These are phyloP conservation scores for Pseudoneurospora amorphoporcata DNA, from an alignment of 495 filamentous ascomycete genomes.

Conservation along the genomic window DNA sequence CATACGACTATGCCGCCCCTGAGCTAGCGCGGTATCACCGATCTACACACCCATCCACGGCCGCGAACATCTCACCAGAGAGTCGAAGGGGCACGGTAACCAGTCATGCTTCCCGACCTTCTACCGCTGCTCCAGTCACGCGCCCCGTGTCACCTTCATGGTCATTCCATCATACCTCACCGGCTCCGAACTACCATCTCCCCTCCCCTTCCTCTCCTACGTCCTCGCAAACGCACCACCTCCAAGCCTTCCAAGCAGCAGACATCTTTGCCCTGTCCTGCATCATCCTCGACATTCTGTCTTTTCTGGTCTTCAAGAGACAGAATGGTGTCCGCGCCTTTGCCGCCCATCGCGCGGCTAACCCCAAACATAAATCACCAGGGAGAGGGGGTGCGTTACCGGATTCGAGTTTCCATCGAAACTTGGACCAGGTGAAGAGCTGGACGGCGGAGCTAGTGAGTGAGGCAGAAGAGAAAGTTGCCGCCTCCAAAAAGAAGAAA, in stretches of 20 bases:
- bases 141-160: not conserved
- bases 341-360: constrained; percentile 54
- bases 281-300: constrained; percentile 59
- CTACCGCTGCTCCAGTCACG: constrained; percentile 19
- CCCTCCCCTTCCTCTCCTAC: not conserved
- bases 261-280: constrained; percentile 76
- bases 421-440: constrained; percentile 60
- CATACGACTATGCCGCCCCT: constrained; percentile 80
- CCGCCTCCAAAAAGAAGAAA: constrained; percentile 53
- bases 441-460: constrained; percentile 66
- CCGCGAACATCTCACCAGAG: not conserved
- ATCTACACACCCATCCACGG: not conserved
- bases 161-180: not conserved
- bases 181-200: not conserved
- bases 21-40: constrained; percentile 34
- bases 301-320: constrained; percentile 62
- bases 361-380: constrained; percentile 46
- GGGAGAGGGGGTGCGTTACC: constrained; percentile 59
- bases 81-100: not conserved
- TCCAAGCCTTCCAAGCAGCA: constrained; percentile 34
- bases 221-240: constrained; percentile 19
- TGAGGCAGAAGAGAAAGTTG: constrained; percentile 23
- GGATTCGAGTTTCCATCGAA: constrained; percentile 77
- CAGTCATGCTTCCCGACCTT: constrained; percentile 17
- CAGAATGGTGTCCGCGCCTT: constrained; percentile 48